Evolutionary conservation across 257 asterid genomes (phyloP).

Genomic region (Galeopsis tetrahit): DNA sequence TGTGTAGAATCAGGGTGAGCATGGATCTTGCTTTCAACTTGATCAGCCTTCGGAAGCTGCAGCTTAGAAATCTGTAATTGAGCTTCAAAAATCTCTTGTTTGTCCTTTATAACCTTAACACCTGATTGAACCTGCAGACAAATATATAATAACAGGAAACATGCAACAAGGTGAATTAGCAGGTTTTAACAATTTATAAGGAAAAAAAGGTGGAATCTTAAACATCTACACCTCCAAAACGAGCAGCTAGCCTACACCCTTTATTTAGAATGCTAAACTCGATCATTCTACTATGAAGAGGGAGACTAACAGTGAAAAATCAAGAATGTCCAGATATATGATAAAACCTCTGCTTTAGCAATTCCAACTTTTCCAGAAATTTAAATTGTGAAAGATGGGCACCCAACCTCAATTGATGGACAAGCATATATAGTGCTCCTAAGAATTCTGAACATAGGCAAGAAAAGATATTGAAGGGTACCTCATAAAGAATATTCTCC

Average conservation of each 20-base stretch:
- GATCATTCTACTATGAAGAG: neutral
- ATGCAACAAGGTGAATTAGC: neutral
- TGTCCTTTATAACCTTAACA: conserved; percentile 68
- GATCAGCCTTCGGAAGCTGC: conserved; percentile 61
- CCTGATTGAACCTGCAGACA: conserved; percentile 76
- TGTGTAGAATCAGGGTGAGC: conserved; percentile 51
- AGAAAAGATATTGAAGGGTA: conserved; percentile 32
- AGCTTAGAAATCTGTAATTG: conserved; percentile 68
- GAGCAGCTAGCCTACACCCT: neutral
- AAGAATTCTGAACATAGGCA: conserved; percentile 8
- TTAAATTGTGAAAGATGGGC: neutral
- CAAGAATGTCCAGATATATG: neutral
- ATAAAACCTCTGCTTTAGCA: neutral
- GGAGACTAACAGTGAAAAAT: neutral
- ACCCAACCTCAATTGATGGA: conserved; percentile 5
- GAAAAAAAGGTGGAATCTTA: neutral
- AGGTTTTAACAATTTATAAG: conserved; percentile 24
- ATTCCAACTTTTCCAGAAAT: neutral
- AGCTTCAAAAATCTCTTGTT: conserved; percentile 81
- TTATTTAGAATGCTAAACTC: conserved; percentile 12
- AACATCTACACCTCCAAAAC: neutral
- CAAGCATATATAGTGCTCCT: neutral
- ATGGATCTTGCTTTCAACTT: conserved; percentile 50
- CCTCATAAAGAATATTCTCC: conserved; percentile 88
- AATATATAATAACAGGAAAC: conserved; percentile 27